These are phyloP conservation scores for Begonia fuchsioides DNA, from an alignment of 306 rosid species.

Conservation along the genomic window DNA sequence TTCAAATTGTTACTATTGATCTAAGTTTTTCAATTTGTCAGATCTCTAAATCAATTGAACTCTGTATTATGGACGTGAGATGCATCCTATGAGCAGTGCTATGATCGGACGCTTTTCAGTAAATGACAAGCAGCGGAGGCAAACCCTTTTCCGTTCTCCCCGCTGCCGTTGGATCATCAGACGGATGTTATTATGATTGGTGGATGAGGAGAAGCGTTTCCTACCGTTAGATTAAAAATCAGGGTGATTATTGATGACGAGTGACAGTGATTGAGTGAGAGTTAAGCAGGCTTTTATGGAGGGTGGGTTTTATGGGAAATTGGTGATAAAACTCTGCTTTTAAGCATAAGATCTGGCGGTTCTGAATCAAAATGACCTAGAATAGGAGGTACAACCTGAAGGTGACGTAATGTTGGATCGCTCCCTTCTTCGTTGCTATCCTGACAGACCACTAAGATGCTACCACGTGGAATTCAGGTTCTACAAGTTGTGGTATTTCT, in stretches of 20 bases:
- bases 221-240: background rate
- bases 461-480: slow-evolving; percentile 6
- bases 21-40: too few species aligned
- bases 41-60: too few species aligned
- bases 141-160: background rate
- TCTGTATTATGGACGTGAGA: too few species aligned
- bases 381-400: slow-evolving; percentile 10
- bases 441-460: background rate
- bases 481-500: too few species aligned
- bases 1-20: too few species aligned
- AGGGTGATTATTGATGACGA: background rate
- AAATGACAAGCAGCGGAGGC: background rate
- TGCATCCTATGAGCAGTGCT: slow-evolving; percentile 1
- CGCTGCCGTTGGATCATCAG: slow-evolving; percentile 4
- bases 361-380: slow-evolving; percentile 7
- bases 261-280: slow-evolving; percentile 1
- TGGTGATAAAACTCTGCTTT: slow-evolving; percentile 6
- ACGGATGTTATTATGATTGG: background rate
- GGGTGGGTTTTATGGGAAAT: slow-evolving; percentile 13
- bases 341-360: slow-evolving; percentile 27
- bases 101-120: slow-evolving; percentile 8
- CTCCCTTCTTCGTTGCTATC: background rate
- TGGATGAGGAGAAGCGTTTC: background rate
- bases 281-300: background rate
- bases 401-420: slow-evolving; percentile 26